A percentile compares a stretch with the other conserved stretches of the same genome.
Evolutionary conservation across 2,329 filamentous ascomycete species (phyloP).

Genomic region (Tolypocladium pustulatum): DNA sequence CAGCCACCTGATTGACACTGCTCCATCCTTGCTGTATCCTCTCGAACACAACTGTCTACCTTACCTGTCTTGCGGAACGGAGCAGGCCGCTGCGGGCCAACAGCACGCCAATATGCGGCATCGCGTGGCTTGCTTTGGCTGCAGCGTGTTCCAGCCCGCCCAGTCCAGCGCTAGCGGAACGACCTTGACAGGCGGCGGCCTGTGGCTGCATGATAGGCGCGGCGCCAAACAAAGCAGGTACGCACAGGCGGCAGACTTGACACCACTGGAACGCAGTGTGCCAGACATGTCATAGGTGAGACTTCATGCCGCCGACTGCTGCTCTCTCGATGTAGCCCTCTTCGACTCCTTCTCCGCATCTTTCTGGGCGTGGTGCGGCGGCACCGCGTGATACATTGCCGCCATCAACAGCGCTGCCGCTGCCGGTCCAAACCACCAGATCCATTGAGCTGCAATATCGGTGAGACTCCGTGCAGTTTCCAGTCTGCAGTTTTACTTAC

Average conservation of each 20-base stretch:
- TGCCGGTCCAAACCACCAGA: slow-evolving; percentile 25
- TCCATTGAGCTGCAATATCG: slow-evolving; percentile 17
- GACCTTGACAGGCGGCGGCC: background rate
- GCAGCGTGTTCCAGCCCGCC: too few relatives aligned
- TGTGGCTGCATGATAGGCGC: background rate
- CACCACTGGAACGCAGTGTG: too few relatives aligned
- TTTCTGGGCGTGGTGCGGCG: slow-evolving; percentile 13
- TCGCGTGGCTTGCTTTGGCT: background rate
- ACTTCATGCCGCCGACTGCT: background rate
- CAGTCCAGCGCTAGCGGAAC: background rate
- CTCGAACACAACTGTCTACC: too few relatives aligned
- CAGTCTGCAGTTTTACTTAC: slow-evolving; percentile 1
- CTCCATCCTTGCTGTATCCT: too few relatives aligned
- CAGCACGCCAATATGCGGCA: background rate
- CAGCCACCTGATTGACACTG: too few relatives aligned
- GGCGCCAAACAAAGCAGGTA: background rate
- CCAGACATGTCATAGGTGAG: background rate
- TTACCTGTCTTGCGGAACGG: too few relatives aligned
- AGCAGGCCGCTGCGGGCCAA: too few relatives aligned
- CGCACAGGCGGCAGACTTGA: background rate
- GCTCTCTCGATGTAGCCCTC: background rate
- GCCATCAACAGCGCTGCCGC: slow-evolving; percentile 15
- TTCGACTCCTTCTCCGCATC: background rate
- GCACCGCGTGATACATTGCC: slow-evolving; percentile 17
- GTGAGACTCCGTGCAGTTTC: background rate